Evolutionary conservation across 108 stramenopile species (phyloP), one percentile per base, ranked within the genome.

Genomic region (Licmophora abbreviata): DNA sequence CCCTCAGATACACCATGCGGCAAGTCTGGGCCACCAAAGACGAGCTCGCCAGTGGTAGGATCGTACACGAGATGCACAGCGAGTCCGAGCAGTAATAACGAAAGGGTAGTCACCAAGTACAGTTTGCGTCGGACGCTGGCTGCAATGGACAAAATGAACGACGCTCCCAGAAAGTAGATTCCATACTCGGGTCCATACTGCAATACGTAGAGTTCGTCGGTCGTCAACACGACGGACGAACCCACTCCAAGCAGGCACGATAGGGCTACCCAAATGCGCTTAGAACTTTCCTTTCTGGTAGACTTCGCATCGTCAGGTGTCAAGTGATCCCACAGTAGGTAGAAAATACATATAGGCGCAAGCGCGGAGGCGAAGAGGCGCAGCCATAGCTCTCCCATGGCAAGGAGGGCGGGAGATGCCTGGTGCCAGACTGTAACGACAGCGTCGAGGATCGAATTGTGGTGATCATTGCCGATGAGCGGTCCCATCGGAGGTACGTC

Each of bases 321-420:
- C 27, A 29, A 22, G 51, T 23, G 55, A 53, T 29, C 11, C 41
- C 42, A 28, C 22, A 68, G n/a, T 29, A 80, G 35, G 32, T 42
- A 58, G n/a, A 52, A 18, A 54, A 60, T 40, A 37, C 73, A 58
- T 41, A 48, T 1, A 28, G 83, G 58, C 27, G 73, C 60, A 53
- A 64, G 25, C 41, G 48, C 29, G 6, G 68, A 59, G 15, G 81
- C 72, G 61, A 83, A 73, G 0, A 85, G 56, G 34, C 88, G 62
- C 5, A 85, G 40, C 88, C 88, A 89, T 35, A 89, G 54, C 61
- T 89, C 88, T 33, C 48, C 64, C 81, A 89, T 89, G 50, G 88
- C 83, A 32, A 78, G 36, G 18, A 73, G 38, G 7, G 72, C 46
- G 9, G 74, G 72, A 3, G 59, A 51, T 12, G 64, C 44, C 36